Conservation (phyloP, 2,329 filamentous ascomycete genomes). For the Chrysosporium queenslandicum region DNA sequence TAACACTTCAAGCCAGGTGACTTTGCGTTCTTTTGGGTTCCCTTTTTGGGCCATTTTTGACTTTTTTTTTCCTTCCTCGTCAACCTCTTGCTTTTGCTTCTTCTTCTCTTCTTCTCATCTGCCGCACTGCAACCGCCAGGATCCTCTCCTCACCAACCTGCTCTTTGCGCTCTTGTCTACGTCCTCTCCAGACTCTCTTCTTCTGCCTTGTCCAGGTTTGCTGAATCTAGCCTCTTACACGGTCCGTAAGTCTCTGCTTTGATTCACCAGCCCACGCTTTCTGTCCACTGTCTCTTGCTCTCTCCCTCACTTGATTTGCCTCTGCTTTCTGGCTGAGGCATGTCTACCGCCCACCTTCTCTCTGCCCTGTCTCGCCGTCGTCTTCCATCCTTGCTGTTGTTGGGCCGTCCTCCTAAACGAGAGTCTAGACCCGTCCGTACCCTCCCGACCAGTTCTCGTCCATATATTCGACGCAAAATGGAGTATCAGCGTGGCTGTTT, state of each 20-base stretch:
- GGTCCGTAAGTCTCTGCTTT: constrained; percentile 3
- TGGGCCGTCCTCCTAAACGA: neutral
- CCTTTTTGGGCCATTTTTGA: neutral
- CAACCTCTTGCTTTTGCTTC: neutral
- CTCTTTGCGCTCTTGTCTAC: neutral
- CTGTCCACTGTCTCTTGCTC: neutral
- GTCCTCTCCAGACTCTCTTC: neutral
- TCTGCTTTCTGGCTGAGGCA: neutral
- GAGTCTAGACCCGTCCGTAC: constrained; percentile 10
- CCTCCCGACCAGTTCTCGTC: neutral
- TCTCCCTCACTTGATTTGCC: neutral
- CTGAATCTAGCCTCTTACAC: neutral
- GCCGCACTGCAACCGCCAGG: too few relatives aligned
- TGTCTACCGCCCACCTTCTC: neutral
- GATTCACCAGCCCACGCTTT: neutral
- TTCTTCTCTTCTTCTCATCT: constrained; percentile 4
- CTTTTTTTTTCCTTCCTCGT: constrained; percentile 3
- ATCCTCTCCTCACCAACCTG: neutral
- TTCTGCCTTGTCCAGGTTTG: neutral
- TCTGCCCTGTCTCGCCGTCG: neutral
- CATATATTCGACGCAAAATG: constrained; percentile 30
- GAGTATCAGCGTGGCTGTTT: constrained; percentile 49
- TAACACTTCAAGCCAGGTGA: neutral
- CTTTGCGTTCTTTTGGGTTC: neutral
- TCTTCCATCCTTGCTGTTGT: constrained; percentile 4